phyloP scores from a whole-genome alignment of 768 basidiomycete genomes.

The Royoungia palumana region DNA sequence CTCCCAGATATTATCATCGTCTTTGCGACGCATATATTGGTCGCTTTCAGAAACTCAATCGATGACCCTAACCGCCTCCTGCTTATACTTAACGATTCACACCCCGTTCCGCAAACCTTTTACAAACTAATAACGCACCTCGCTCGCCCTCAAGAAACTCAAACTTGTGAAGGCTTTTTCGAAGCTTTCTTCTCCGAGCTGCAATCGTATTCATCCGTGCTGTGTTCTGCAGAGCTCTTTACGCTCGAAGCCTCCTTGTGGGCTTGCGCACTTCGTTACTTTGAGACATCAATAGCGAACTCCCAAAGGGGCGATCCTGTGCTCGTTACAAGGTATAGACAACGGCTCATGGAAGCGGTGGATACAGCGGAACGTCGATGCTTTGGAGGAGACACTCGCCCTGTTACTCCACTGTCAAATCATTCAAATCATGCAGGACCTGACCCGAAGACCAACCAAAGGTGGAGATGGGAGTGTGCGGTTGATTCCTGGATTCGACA shows the following conservation, averaged over 20 bases:
- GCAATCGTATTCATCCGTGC: constrained; percentile 23
- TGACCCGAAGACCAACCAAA: constrained; percentile 21
- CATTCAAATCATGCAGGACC: constrained; percentile 2
- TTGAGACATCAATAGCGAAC: constrained; percentile 36
- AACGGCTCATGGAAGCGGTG: constrained; percentile 41
- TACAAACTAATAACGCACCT: constrained; percentile 25
- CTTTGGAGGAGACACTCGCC: constrained; percentile 32
- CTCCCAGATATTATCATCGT: constrained; percentile 24
- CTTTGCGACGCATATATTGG: constrained; percentile 21
- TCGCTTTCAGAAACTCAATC: constrained; percentile 9
- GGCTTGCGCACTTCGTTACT: constrained; percentile 46
- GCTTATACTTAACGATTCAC: constrained; percentile 24
- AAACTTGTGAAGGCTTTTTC: constrained; percentile 10
- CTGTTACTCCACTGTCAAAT: constrained; percentile 7
- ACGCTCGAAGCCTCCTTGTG: constrained; percentile 50
- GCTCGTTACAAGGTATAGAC: constrained; percentile 35
- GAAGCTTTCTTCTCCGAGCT: constrained; percentile 26
- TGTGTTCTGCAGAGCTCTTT: constrained; percentile 36
- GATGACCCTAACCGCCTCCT: constrained; percentile 13
- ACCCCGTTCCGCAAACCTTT: constrained; percentile 32
- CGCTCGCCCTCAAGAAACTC: constrained; percentile 11
- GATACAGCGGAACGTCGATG: constrained; percentile 52
- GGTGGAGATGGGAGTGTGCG: constrained; percentile 50
- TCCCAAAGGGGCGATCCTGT: constrained; percentile 20
- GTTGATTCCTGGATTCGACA: constrained; percentile 44